These are phyloP conservation scores for Aspergillus thermomutatus DNA, from an alignment of 2,329 filamentous ascomycete genomes.

Conservation along the genomic window DNA sequence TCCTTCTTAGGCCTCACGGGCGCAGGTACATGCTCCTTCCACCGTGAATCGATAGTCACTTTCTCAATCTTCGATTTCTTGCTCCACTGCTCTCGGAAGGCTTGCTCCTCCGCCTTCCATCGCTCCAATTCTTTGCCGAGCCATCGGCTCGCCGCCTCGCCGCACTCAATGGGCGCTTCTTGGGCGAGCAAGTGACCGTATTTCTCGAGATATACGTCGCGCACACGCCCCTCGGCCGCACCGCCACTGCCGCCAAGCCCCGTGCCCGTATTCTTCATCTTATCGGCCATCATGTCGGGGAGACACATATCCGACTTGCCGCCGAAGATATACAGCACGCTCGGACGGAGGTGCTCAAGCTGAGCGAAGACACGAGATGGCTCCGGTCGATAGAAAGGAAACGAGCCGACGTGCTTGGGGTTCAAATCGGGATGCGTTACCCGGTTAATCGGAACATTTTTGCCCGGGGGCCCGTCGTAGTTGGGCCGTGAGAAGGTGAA, in stretches of 20 bases:
- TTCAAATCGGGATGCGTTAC: constrained; percentile 47
- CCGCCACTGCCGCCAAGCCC: constrained; percentile 42
- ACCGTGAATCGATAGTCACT: constrained; percentile 55
- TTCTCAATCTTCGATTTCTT: constrained; percentile 52
- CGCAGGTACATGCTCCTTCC: constrained; percentile 40
- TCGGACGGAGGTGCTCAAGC: constrained; percentile 44
- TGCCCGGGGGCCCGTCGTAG: constrained; percentile 57
- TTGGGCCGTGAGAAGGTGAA: constrained; percentile 49
- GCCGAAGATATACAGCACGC: constrained; percentile 45
- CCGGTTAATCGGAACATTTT: constrained; percentile 35
- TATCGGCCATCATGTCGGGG: constrained; percentile 38
- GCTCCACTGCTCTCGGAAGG: constrained; percentile 55
- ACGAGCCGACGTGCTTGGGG: constrained; percentile 24
- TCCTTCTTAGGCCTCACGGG: constrained; percentile 27
- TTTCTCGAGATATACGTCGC: constrained; percentile 59
- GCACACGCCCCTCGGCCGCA: constrained; percentile 68
- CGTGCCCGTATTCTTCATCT: constrained; percentile 39
- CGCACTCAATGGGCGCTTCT: constrained; percentile 68
- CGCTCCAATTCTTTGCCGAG: constrained; percentile 54
- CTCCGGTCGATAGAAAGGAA: constrained; percentile 46
- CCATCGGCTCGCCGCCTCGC: constrained; percentile 57
- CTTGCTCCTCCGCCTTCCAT: constrained; percentile 57
- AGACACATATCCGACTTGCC: constrained; percentile 41
- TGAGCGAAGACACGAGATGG: constrained; percentile 35
- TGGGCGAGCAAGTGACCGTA: constrained; percentile 80